phyloP scores from a whole-genome alignment of 495 filamentous ascomycete genomes.

The Tuber calosporum region DNA sequence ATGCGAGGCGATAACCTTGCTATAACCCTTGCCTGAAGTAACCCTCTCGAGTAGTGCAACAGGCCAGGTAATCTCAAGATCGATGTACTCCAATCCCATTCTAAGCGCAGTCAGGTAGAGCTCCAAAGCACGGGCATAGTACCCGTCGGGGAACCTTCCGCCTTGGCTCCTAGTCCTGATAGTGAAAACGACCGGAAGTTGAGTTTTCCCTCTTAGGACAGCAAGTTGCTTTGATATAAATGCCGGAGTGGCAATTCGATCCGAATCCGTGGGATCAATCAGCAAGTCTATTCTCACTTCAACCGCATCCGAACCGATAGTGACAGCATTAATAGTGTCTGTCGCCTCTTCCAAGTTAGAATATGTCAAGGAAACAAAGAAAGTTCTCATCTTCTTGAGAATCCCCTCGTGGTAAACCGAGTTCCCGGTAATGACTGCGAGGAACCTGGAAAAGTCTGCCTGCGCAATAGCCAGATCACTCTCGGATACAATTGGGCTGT shows the following conservation, averaged over 20 bases:
- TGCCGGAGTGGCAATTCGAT: slow-evolving; percentile 58
- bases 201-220: slow-evolving; percentile 63
- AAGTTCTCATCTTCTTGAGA: slow-evolving; percentile 66
- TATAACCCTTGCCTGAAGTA: slow-evolving; percentile 59
- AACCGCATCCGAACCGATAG: slow-evolving; percentile 83
- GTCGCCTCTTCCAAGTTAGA: slow-evolving; percentile 58
- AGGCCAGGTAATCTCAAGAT: slow-evolving; percentile 85
- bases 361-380: slow-evolving; percentile 86
- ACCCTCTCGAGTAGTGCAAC: slow-evolving; percentile 62
- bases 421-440: slow-evolving; percentile 64
- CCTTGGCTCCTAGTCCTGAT: slow-evolving; percentile 80
- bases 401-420: slow-evolving; percentile 57
- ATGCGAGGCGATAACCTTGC: slow-evolving; percentile 87
- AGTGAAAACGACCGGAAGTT: slow-evolving; percentile 89
- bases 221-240: slow-evolving; percentile 77
- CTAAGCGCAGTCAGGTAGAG: slow-evolving; percentile 74
- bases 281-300: slow-evolving; percentile 91
- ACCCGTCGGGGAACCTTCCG: slow-evolving; percentile 76
- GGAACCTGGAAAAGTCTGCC: slow-evolving; percentile 72
- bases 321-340: slow-evolving; percentile 61
- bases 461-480: slow-evolving; percentile 55
- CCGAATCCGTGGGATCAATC: slow-evolving; percentile 57
- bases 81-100: slow-evolving; percentile 81
- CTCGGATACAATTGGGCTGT: slow-evolving; percentile 53
- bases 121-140: slow-evolving; percentile 57